phyloP scores from a whole-genome alignment of 1,139 yeast genomes.

The Debaryomyces fabryi region DNA sequence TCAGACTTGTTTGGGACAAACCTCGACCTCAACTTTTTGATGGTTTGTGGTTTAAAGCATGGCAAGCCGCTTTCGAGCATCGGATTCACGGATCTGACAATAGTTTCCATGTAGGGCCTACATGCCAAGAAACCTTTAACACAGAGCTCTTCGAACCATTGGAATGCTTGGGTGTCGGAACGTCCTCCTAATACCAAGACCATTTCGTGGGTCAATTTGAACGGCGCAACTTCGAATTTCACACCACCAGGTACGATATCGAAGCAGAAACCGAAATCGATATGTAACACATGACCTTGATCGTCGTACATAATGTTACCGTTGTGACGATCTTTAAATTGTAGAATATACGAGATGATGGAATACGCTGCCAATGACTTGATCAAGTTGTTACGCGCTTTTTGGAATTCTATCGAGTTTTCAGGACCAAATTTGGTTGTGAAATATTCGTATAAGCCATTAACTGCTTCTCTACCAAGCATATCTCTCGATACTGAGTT shows the following conservation, averaged over 20 bases:
- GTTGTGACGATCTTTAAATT: conserved; percentile 96
- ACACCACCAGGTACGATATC: conserved; percentile 99
- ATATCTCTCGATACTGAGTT: conserved; percentile 94
- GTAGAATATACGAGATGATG: conserved; percentile 86
- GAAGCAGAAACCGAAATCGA: conserved; percentile 98
- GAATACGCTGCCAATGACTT: conserved; percentile 96
- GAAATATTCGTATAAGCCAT: conserved; percentile 92
- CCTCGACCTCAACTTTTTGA: conserved; percentile 72
- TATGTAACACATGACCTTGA: conserved; percentile 91
- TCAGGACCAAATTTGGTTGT: conserved; percentile 93
- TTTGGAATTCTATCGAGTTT: conserved; percentile 83
- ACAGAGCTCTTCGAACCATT: conserved; percentile 94
- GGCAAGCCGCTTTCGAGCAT: conserved; percentile 97
- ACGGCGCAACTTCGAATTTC: conserved; percentile 95
- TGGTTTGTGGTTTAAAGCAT: conserved; percentile 86
- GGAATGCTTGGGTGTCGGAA: conserved; percentile 80
- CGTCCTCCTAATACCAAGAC: conserved; percentile 92
- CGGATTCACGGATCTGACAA: conserved; percentile 82
- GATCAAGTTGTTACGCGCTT: conserved; percentile 88
- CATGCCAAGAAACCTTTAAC: conserved; percentile 90
- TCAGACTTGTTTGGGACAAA: conserved; percentile 83
- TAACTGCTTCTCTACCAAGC: conserved; percentile 98
- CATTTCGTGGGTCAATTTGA: conserved; percentile 96
- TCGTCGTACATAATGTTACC: conserved; percentile 99
- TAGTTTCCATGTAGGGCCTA: conserved; percentile 86